These are phyloP conservation scores for Chenopodium suecicum DNA, from an alignment of 148 eudicot genomes.

Conservation along the genomic window DNA sequence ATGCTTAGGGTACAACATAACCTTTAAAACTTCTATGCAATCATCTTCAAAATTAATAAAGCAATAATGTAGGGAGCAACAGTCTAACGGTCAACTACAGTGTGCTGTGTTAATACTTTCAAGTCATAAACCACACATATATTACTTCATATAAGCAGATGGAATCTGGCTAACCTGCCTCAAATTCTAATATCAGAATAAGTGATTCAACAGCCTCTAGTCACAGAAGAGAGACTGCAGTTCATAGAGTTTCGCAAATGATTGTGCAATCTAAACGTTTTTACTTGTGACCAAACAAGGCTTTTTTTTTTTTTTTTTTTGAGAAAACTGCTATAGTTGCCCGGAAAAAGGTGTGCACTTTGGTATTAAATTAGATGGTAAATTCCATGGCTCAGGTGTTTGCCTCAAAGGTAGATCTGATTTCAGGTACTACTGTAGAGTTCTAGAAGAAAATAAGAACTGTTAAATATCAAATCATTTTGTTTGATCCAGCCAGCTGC, in stretches of 20 bases:
- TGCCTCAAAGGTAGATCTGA: neutral
- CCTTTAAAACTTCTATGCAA: neutral
- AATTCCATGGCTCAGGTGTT: neutral
- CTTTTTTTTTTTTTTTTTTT: neutral
- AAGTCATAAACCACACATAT: slow-evolving; percentile 4
- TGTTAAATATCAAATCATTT: neutral
- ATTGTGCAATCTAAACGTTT: neutral
- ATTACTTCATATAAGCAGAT: neutral
- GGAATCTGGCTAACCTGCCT: slow-evolving; percentile 4
- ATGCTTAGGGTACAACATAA: neutral
- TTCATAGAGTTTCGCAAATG: neutral
- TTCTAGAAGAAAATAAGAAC: neutral
- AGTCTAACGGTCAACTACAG: neutral
- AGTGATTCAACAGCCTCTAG: neutral
- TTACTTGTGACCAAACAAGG: neutral
- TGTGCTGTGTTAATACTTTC: neutral
- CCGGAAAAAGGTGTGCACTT: neutral
- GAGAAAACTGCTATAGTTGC: neutral
- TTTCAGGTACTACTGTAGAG: neutral
- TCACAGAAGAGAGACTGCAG: neutral
- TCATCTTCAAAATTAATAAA: slow-evolving; percentile 1
- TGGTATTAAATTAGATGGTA: neutral
- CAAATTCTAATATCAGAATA: neutral
- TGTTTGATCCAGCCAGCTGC: neutral
- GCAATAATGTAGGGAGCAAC: neutral